A percentile compares a stretch with the other conserved stretches of the same genome.
These are phyloP conservation scores for Houttuynia cordata DNA, from an alignment of 164 flowering plant genomes.

Conservation along the genomic window DNA sequence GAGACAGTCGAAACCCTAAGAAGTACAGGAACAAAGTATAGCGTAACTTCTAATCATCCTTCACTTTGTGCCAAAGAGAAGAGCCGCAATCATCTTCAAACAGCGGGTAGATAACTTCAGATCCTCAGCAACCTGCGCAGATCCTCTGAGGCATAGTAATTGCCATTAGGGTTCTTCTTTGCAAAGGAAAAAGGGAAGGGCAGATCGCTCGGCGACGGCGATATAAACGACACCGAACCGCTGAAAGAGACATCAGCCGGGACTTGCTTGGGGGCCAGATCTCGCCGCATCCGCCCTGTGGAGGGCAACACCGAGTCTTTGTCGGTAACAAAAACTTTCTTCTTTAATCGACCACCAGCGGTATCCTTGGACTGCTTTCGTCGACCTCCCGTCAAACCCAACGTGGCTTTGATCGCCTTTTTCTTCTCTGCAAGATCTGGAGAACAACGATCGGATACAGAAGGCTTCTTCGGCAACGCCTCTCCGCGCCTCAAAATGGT, in stretches of 20 bases:
- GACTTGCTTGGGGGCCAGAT: constrained; percentile 26
- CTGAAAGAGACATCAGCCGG: constrained; percentile 25
- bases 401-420: neutral
- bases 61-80: no score
- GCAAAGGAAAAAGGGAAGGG: constrained; percentile 50
- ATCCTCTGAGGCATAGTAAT: constrained; percentile 28
- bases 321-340: neutral
- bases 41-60: no score
- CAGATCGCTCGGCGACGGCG: constrained; percentile 59
- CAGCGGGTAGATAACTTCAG: no score
- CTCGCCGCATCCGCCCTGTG: constrained; percentile 18
- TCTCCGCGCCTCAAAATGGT: constrained; percentile 36
- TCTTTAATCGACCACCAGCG: neutral
- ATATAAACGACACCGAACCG: constrained; percentile 35
- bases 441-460: neutral
- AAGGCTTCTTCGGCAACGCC: constrained; percentile 3
- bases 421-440: no score
- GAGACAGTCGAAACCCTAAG: no score
- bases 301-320: constrained; percentile 7
- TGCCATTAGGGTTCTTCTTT: no score
- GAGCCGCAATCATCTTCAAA: no score
- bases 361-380: neutral
- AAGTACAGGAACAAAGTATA: no score
- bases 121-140: constrained; percentile 31
- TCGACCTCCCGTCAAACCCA: neutral